Conservation (phyloP, 2,329 filamentous ascomycete species). For the Taxawa tesnikishii region DNA sequence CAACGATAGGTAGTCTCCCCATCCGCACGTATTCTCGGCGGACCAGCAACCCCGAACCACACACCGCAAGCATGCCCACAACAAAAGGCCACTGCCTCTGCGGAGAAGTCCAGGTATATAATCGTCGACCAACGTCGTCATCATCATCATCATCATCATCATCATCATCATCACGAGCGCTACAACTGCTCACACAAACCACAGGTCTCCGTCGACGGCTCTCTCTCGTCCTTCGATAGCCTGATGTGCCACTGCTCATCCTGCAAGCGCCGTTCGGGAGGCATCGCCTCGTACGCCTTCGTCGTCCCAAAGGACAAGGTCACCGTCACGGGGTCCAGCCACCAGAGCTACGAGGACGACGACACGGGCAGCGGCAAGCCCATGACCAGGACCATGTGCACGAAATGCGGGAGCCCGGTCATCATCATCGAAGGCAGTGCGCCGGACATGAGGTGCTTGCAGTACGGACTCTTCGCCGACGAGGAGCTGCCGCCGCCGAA, state of each 20-base stretch:
- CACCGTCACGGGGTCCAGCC: conserved; percentile 5
- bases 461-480: conserved; percentile 11
- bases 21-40: too few relatives aligned
- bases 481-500: conserved; percentile 9
- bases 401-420: conserved; percentile 10
- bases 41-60: too few relatives aligned
- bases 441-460: conserved; percentile 10
- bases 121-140: neutral
- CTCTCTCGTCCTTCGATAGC: conserved; percentile 3
- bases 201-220: conserved; percentile 2
- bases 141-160: neutral
- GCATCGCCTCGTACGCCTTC: conserved; percentile 12
- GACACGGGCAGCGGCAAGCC: conserved; percentile 11
- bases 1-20: too few relatives aligned
- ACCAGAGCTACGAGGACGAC: conserved; percentile 6
- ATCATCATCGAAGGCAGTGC: conserved; percentile 9
- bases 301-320: conserved; percentile 9
- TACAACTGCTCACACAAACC: neutral
- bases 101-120: conserved; percentile 2
- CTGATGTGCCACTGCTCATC: conserved; percentile 10
- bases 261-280: conserved; percentile 11
- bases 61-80: neutral
- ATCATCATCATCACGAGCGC: neutral
- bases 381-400: conserved; percentile 10
- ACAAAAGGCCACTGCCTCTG: conserved; percentile 6